Percentiles rank a stretch among this genome's conserved stretches.
Evolutionary conservation across 2,329 filamentous ascomycete genomes (phyloP).

Genomic region (Sclerotinia nivalis): DNA sequence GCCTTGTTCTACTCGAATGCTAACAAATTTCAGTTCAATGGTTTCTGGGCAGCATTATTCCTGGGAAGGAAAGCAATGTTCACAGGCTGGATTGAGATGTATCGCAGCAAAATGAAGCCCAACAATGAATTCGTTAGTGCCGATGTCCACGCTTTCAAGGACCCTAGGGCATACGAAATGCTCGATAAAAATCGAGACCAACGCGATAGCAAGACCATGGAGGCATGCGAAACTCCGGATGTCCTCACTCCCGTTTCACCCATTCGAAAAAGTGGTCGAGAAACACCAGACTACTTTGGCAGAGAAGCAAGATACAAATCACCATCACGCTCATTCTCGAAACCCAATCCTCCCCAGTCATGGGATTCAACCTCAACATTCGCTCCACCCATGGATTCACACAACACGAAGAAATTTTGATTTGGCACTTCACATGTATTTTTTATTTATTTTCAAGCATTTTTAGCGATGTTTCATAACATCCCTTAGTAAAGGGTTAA

Average conservation of each 20-base stretch:
- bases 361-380: constrained; percentile 37
- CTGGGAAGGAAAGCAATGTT: constrained; percentile 85
- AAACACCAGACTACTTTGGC: constrained; percentile 45
- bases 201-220: constrained; percentile 35
- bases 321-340: constrained; percentile 51
- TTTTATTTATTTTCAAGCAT: background rate
- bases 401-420: constrained; percentile 40
- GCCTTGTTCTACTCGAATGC: background rate
- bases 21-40: constrained; percentile 61
- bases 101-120: constrained; percentile 50
- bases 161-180: constrained; percentile 78
- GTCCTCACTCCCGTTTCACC: constrained; percentile 36
- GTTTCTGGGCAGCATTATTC: constrained; percentile 80
- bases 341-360: constrained; percentile 45
- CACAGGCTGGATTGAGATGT: constrained; percentile 74
- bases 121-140: constrained; percentile 86
- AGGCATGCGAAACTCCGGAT: constrained; percentile 28
- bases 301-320: constrained; percentile 49
- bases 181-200: constrained; percentile 50
- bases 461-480: constrained; percentile 4
- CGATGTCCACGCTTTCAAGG: constrained; percentile 65
- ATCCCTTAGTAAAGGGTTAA: background rate
- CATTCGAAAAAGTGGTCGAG: constrained; percentile 35
- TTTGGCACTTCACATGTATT: background rate
- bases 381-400: constrained; percentile 37